These are phyloP conservation scores for Paramecium biaurelia DNA, from an alignment of 73 alveolate species.

Conservation along the genomic window DNA sequence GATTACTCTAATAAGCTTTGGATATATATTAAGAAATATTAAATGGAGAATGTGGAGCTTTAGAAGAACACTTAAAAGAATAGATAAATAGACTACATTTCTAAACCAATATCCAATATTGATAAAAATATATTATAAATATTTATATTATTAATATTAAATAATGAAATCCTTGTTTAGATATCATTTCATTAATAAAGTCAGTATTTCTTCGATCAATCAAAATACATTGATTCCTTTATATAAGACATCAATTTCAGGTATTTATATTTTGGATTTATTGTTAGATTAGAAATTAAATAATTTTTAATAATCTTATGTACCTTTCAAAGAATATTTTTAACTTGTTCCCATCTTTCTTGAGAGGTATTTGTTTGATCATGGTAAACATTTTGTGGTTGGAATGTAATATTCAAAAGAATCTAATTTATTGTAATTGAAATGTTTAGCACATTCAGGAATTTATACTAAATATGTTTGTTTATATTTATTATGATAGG, in stretches of 20 bases:
- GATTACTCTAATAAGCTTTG: neutral
- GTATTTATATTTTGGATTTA: neutral
- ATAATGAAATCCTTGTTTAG: conserved; percentile 16
- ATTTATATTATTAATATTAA: neutral
- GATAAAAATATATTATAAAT: neutral
- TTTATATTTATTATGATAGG: neutral
- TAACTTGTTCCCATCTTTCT: conserved; percentile 14
- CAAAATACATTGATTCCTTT: neutral
- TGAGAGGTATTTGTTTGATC: neutral
- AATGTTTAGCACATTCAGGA: conserved; percentile 3
- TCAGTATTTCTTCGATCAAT: neutral
- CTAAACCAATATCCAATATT: neutral
- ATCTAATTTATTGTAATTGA: neutral
- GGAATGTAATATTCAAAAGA: conserved; percentile 33
- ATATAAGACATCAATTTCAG: conserved; percentile 7
- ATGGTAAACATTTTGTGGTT: conserved; percentile 14
- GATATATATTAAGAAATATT: neutral
- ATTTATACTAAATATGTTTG: conserved; percentile 6
- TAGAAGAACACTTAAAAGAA: neutral
- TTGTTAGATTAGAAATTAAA: neutral
- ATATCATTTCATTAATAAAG: conserved; percentile 39
- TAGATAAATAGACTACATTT: neutral
- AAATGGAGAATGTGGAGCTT: neutral
- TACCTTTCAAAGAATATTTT: conserved; percentile 5
- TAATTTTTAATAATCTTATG: neutral